Percentiles rank a stretch among this genome's conserved stretches.
These are phyloP conservation scores for Agaricus blazei DNA, from an alignment of 768 basidiomycete genomes.

Conservation along the genomic window DNA sequence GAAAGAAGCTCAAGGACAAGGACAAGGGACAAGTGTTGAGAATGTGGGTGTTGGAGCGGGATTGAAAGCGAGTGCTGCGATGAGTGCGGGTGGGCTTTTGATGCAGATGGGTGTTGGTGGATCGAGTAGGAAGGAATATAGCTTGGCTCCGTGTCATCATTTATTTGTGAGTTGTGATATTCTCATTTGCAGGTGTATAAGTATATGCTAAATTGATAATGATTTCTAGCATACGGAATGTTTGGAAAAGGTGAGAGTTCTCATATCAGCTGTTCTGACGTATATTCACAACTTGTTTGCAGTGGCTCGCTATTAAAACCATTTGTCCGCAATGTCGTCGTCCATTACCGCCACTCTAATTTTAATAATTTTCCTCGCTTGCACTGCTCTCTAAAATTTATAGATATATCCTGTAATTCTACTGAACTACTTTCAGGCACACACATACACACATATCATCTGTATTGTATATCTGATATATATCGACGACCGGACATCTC, in stretches of 20 bases:
- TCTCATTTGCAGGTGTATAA: background rate
- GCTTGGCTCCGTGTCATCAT: slow-evolving; percentile 86
- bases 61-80: slow-evolving; percentile 12
- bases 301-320: slow-evolving; percentile 84
- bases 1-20: slow-evolving; percentile 25
- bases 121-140: slow-evolving; percentile 59
- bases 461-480: background rate
- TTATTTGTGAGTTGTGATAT: slow-evolving; percentile 61
- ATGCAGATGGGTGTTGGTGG: slow-evolving; percentile 40
- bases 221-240: slow-evolving; percentile 73
- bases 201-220: background rate
- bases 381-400: background rate
- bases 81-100: slow-evolving; percentile 27
- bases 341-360: slow-evolving; percentile 72
- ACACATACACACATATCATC: background rate
- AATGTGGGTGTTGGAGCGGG: slow-evolving; percentile 15
- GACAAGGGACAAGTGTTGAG: slow-evolving; percentile 15
- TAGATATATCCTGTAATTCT: slow-evolving; percentile 5
- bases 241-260: slow-evolving; percentile 59
- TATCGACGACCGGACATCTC: too few species aligned
- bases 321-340: slow-evolving; percentile 91
- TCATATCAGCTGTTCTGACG: background rate
- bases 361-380: background rate
- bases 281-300: slow-evolving; percentile 11
- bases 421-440: background rate